A percentile compares a stretch with the other conserved stretches of the same genome.
Evolutionary conservation across 331 rosid genomes (phyloP).

Genomic region (Acacia concinna): DNA sequence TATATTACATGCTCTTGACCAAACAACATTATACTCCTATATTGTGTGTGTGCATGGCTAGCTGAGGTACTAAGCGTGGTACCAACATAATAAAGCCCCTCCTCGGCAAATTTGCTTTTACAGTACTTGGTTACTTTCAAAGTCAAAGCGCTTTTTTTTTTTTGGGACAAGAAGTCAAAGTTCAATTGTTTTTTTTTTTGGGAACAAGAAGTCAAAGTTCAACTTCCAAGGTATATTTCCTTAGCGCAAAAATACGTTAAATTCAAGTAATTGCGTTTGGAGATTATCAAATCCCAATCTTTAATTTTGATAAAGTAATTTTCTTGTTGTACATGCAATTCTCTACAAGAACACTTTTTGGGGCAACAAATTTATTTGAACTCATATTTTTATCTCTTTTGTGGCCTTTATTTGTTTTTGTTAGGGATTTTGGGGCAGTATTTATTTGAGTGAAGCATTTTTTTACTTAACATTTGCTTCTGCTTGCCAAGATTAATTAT

Average conservation of each 20-base stretch:
- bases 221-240: background rate
- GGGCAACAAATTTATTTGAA: background rate
- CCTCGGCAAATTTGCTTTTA: background rate
- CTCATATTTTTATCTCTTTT: background rate
- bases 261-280: slow-evolving; percentile 4
- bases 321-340: background rate
- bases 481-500: background rate
- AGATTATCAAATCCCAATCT: slow-evolving; percentile 10
- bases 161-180: background rate
- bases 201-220: background rate
- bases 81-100: background rate
- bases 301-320: background rate
- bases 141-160: background rate
- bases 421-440: background rate
- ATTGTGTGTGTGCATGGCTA: background rate
- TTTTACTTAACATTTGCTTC: background rate
- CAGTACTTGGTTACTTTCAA: background rate
- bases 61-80: background rate
- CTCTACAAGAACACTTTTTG: background rate
- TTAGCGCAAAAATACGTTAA: background rate
- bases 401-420: background rate
- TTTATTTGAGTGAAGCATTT: background rate
- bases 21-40: background rate
- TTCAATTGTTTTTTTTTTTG: background rate
- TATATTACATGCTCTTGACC: background rate